Base-by-base conservation (phyloP, 768 basidiomycete genomes). In the Rhodosporidiobolus sp. region DNA sequence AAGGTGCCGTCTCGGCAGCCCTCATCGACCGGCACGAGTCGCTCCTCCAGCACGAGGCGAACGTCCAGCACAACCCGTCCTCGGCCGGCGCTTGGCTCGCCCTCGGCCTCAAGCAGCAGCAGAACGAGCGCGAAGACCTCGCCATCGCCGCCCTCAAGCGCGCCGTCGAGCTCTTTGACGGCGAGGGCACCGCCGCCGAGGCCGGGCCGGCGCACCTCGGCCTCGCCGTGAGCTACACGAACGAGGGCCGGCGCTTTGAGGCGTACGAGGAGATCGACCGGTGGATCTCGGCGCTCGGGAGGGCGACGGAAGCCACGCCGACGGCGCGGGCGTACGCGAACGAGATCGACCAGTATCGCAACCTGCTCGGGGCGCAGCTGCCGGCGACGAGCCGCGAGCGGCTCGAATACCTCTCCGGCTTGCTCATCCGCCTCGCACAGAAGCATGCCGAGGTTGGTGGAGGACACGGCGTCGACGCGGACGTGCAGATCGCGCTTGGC, bases 31-130 rank as follows among this genome's bases (percentile, higher is more conserved):
- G 71, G 24, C 69, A 72, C 82, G 97, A 93, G 90, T 86, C 76
- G 87, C 65, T 97, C 16, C 83, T 97, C 43, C 89, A 93, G 80
- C 84, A 92, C 20, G 95, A 99, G 82, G 95, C 95, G 12, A 85
- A 85, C 34, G 93, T 95, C 22, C 91, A 95, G 79, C 86, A 85
- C 52, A 86, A 93, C 77, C 87, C 89, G 72, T 82, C 80, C 16
- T 86, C 90, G 76, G 87, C 90, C 8, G 75, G 82, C 48, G 89
- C 88, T 16, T 99, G 96, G 96, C 94, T 86, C 79, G 87, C 90
- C 75, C 88, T 98, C 61, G 96, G 96, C 34, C 88, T 99, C 60
- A 94, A 91, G 81, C 96, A 98, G 79, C 96, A 99, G 81, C 94
- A 96, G 82, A 96, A 94, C 80, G 96, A 99, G 81, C 88, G 94